Evolutionary conservation across 148 eudicot genomes (phyloP).

Genomic region (Arbutus unedo): DNA sequence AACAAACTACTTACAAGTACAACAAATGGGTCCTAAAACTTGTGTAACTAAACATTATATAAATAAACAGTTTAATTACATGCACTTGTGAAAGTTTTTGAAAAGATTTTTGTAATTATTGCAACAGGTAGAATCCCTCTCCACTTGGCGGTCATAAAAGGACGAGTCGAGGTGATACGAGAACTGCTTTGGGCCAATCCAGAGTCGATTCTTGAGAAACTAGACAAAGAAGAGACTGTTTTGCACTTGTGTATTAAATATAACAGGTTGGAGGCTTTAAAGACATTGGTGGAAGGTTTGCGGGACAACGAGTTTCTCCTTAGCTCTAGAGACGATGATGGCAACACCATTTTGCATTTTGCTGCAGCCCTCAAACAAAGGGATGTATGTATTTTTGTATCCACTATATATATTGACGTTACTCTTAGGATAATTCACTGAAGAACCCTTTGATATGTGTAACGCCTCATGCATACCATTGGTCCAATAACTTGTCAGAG

Average conservation of each 20-base stretch:
- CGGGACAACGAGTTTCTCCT: background rate
- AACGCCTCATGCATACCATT: no score
- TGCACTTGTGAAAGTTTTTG: background rate
- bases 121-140: background rate
- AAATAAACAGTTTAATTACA: no score
- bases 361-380: background rate
- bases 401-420: background rate
- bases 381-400: background rate
- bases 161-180: background rate
- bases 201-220: background rate
- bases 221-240: background rate
- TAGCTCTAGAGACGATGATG: background rate
- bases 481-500: no score
- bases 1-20: no score
- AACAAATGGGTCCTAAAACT: no score
- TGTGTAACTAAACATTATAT: no score
- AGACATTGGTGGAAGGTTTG: background rate
- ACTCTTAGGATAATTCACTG: no score
- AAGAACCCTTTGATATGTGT: no score
- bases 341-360: background rate
- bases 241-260: background rate
- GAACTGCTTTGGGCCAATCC: background rate
- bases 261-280: background rate
- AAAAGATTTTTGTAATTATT: background rate
- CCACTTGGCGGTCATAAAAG: background rate